Percentiles rank a stretch among this genome's conserved stretches.
Evolutionary conservation across 345 rosid species (phyloP).

Genomic region (Brassica carinata): DNA sequence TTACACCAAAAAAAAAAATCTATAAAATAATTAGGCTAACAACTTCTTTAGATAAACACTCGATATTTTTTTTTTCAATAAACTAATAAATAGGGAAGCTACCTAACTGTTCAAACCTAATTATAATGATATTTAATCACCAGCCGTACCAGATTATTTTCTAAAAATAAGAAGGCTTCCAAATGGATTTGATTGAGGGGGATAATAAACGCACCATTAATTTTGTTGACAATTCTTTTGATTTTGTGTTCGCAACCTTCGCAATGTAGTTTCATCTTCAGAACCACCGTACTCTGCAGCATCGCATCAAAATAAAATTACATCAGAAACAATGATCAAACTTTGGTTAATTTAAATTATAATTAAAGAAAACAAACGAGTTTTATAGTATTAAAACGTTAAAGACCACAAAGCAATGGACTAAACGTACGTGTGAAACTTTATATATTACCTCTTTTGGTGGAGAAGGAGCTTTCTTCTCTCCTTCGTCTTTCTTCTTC

Average conservation of each 20-base stretch:
- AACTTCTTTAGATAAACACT: slow-evolving; percentile 18
- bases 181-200: background rate
- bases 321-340: slow-evolving; percentile 5
- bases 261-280: slow-evolving; percentile 65
- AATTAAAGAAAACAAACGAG: slow-evolving; percentile 6
- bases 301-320: slow-evolving; percentile 18
- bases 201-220: slow-evolving; percentile 44
- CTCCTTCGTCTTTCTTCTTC: background rate
- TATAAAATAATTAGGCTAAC: slow-evolving; percentile 31
- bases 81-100: slow-evolving; percentile 11
- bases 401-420: background rate
- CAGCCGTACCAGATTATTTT: slow-evolving; percentile 3
- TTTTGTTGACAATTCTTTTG: slow-evolving; percentile 47
- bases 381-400: background rate
- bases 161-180: background rate
- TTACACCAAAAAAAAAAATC: background rate
- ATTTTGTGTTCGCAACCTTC: slow-evolving; percentile 69
- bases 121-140: background rate
- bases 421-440: background rate
- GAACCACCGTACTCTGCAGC: slow-evolving; percentile 61
- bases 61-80: background rate
- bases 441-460: background rate
- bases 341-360: background rate
- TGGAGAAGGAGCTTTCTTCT: background rate
- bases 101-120: background rate